These are phyloP conservation scores for Aureobasidium melanogenum DNA, from an alignment of 2,329 filamentous ascomycete species.

Conservation along the genomic window DNA sequence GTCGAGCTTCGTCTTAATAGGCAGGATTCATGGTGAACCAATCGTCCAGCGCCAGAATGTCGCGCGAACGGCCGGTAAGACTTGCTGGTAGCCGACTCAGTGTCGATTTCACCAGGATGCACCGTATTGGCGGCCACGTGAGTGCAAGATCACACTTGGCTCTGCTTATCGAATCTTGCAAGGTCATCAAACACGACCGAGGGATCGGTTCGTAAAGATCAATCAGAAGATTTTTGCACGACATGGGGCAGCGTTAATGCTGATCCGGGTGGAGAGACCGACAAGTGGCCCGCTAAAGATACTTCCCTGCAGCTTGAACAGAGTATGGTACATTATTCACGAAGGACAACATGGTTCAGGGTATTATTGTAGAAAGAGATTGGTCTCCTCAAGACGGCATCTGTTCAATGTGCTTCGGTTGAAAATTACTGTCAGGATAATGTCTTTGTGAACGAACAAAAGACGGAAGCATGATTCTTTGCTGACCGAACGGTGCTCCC, in stretches of 20 bases:
- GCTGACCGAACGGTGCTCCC: slow-evolving; percentile 3
- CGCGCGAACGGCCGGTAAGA: slow-evolving; percentile 3
- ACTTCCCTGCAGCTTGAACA: neutral
- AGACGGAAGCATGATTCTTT: neutral
- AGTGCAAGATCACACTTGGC: neutral
- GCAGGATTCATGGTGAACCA: neutral
- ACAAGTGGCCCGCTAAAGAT: neutral
- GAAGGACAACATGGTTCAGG: neutral
- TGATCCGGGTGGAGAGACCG: slow-evolving; percentile 13
- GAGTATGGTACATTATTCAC: neutral
- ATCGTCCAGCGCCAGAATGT: slow-evolving; percentile 4
- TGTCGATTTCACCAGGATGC: neutral
- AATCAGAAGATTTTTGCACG: slow-evolving; percentile 1
- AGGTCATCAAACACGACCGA: slow-evolving; percentile 2
- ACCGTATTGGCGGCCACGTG: slow-evolving; percentile 6
- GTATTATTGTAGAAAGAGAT: neutral
- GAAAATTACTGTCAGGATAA: neutral
- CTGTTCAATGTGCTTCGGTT: neutral
- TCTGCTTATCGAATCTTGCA: neutral
- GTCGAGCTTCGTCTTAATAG: neutral
- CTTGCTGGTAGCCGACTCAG: neutral
- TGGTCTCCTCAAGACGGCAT: neutral
- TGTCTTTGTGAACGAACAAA: neutral
- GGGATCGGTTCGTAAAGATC: slow-evolving; percentile 1
- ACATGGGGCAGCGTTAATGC: slow-evolving; percentile 7